A percentile compares a stretch with the other conserved stretches of the same genome.
phyloP scores from a whole-genome alignment of 2,329 filamentous ascomycete species.

The Xylaria sp. region DNA sequence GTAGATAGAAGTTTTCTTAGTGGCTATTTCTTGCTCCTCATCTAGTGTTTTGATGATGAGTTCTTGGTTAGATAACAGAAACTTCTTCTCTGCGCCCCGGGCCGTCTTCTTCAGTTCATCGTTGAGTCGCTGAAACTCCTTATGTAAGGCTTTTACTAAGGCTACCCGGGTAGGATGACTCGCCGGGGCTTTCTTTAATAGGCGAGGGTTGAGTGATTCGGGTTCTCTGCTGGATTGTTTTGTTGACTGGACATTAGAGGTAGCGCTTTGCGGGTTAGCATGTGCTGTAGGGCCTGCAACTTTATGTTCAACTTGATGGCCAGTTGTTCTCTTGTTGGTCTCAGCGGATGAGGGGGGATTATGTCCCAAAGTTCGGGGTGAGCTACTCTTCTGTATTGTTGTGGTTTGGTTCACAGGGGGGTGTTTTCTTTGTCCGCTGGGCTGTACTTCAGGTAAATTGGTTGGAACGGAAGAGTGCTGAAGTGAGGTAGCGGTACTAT shows the following conservation, averaged over 20 bases:
- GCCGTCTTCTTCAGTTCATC: slow-evolving; percentile 65
- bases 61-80: slow-evolving; percentile 71
- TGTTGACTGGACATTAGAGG: slow-evolving; percentile 31
- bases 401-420: not conserved
- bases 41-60: slow-evolving; percentile 77
- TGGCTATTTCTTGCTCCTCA: slow-evolving; percentile 81
- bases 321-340: slow-evolving; percentile 9
- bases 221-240: slow-evolving; percentile 47
- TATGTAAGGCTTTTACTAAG: slow-evolving; percentile 72
- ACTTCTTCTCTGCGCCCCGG: slow-evolving; percentile 60
- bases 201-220: slow-evolving; percentile 74
- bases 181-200: slow-evolving; percentile 68
- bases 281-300: slow-evolving; percentile 1
- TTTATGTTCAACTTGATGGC: slow-evolving; percentile 18
- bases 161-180: slow-evolving; percentile 66
- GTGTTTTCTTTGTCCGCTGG: slow-evolving; percentile 25
- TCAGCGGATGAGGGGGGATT: slow-evolving; percentile 11
- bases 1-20: slow-evolving; percentile 77
- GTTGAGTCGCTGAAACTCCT: slow-evolving; percentile 75
- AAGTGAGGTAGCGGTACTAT: slow-evolving; percentile 20
- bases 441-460: slow-evolving; percentile 16
- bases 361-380: slow-evolving; percentile 11
- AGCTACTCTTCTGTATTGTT: slow-evolving; percentile 16
- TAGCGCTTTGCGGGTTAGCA: slow-evolving; percentile 4
- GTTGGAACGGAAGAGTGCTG: slow-evolving; percentile 6